Evolutionary conservation across 2,329 filamentous ascomycete species (phyloP), one percentile per base, ranked within the genome.

Genomic region (Lasiodiplodia sp.): DNA sequence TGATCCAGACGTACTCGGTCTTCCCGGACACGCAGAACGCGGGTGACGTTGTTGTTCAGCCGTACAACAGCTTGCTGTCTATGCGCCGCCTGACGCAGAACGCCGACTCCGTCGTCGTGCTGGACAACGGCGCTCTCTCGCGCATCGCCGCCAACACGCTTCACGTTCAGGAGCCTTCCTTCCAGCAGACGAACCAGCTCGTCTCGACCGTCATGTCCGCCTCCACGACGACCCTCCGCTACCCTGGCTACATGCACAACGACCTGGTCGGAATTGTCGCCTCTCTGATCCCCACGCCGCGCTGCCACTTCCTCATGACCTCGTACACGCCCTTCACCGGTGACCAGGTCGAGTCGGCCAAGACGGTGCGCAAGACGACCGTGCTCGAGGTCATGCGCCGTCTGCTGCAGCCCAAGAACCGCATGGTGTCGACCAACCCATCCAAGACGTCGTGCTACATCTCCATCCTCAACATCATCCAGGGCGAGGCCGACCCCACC

Each of bases 241-340:
- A 99, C 79, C 96, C 96, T 1, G 96, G 96, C 49, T 99, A 99
- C 82, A 99, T 99, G 96, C 96, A 99, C 85, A 99, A 99, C 80
- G 96, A 99, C 78, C 90, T 99, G 18, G 94, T 97, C 77, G 96
- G 95, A 80, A 98, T 99, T 75, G 87, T 99, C 69, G 96, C 96
- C 28, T 97, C 94, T 23, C 87, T 99, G 52, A 98, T 99, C 71
- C 96, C 96, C 1, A 99, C 95, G 0, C 96, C 96, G 11, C 91
- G 96, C 74, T 97, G 94, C 78, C 96, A 99, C 83, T 99, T 99
- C 87, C 86, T 99, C 69, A 97, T 97, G 89, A 99, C 96, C 5
- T 93, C 95, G 53, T 99, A 99, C 83, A 99, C 96, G 0, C 96
- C 96, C 6, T 99, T 99, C 77, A 98, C 96, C 0, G 93, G 94